A percentile compares a stretch with the other conserved stretches of the same genome.
phyloP scores from a whole-genome alignment of 1,139 yeast species.

The Sugiyamaella pinicola region DNA sequence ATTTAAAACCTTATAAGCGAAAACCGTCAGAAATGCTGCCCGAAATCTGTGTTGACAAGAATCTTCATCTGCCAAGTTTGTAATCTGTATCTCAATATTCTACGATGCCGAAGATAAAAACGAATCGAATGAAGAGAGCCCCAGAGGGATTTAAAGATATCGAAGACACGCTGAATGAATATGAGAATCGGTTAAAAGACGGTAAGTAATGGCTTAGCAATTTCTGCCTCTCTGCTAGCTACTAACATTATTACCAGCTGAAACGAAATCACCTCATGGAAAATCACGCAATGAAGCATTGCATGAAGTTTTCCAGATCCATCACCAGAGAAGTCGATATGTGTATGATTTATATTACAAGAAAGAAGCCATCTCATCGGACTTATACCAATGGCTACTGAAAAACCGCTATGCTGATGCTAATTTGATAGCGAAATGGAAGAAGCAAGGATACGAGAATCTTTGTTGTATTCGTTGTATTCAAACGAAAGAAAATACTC shows the following conservation, averaged over 20 bases:
- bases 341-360: slow-evolving; percentile 74
- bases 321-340: slow-evolving; percentile 77
- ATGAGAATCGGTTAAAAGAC: slow-evolving; percentile 60
- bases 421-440: slow-evolving; percentile 85
- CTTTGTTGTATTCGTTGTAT: slow-evolving; percentile 85
- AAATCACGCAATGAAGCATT: slow-evolving; percentile 53
- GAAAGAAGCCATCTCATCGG: slow-evolving; percentile 63
- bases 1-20: no score
- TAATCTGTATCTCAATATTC: background rate
- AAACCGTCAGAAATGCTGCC: no score
- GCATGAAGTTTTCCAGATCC: slow-evolving; percentile 73
- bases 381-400: slow-evolving; percentile 77
- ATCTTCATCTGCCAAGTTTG: background rate
- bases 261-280: slow-evolving; percentile 37
- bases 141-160: slow-evolving; percentile 79
- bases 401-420: slow-evolving; percentile 69
- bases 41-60: no score
- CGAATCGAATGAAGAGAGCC: slow-evolving; percentile 52
- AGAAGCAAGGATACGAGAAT: slow-evolving; percentile 84
- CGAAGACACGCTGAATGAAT: slow-evolving; percentile 68
- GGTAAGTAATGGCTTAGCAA: no score
- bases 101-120: slow-evolving; percentile 51
- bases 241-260: slow-evolving; percentile 28
- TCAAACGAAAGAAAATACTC: slow-evolving; percentile 61
- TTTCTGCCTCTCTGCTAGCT: no score